Evolutionary conservation across 306 rosid species (phyloP).

Genomic region (Parietaria judaica): DNA sequence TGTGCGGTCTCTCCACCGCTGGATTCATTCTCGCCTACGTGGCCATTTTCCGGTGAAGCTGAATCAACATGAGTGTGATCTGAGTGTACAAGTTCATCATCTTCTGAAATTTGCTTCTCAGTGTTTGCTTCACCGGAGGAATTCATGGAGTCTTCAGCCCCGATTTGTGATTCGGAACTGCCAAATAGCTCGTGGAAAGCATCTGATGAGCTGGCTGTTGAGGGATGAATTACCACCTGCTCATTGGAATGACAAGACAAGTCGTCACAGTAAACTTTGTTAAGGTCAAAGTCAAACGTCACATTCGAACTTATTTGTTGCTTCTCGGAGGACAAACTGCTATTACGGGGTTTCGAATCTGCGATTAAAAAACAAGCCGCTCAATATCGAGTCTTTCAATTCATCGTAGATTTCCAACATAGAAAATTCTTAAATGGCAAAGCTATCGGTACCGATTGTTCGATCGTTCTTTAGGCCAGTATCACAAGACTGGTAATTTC

Average conservation of each 20-base stretch:
- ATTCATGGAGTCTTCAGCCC: constrained; percentile 15
- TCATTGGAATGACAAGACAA: constrained; percentile 41
- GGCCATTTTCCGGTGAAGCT: constrained; percentile 16
- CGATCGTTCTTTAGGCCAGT: constrained; percentile 15
- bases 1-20: constrained; percentile 19
- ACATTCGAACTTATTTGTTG: constrained; percentile 16
- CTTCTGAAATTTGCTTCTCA: constrained; percentile 16
- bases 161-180: constrained; percentile 14
- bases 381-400: constrained; percentile 1
- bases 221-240: constrained; percentile 22
- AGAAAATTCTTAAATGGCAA: too few relatives aligned
- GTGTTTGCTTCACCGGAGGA: constrained; percentile 18
- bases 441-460: background rate
- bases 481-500: constrained; percentile 11
- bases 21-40: constrained; percentile 21
- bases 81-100: constrained; percentile 11
- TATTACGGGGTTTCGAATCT: constrained; percentile 21
- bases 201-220: constrained; percentile 28
- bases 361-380: constrained; percentile 10
- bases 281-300: constrained; percentile 38
- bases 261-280: constrained; percentile 34
- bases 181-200: constrained; percentile 18
- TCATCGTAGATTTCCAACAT: background rate
- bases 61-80: constrained; percentile 13
- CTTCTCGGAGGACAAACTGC: constrained; percentile 17